Percentiles rank a stretch among this genome's conserved stretches.
phyloP scores from a whole-genome alignment of 2,329 filamentous ascomycete species.

The Taxawa tesnikishii region DNA sequence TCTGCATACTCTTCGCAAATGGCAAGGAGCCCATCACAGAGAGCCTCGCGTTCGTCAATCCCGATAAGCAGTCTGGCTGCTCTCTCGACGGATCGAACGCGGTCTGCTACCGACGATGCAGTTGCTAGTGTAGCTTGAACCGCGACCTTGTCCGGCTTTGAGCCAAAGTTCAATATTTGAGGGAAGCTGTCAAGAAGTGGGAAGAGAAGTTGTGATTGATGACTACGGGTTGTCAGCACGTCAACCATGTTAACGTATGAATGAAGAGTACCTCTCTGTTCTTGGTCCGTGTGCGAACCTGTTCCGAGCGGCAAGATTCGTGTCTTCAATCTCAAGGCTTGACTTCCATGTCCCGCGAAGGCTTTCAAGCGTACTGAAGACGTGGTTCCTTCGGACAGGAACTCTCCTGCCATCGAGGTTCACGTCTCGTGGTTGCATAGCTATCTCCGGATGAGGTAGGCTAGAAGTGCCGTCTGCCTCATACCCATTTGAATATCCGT shows the following conservation, averaged over 20 bases:
- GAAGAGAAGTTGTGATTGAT: constrained; percentile 47
- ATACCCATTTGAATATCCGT: constrained; percentile 15
- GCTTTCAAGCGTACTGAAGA: constrained; percentile 27
- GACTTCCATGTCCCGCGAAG: constrained; percentile 27
- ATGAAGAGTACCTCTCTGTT: constrained; percentile 5
- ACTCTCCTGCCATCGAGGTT: constrained; percentile 16
- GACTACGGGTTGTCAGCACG: constrained; percentile 4
- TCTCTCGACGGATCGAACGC: constrained; percentile 53
- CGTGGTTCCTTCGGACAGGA: constrained; percentile 13
- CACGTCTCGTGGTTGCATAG: constrained; percentile 5
- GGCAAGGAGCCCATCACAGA: constrained; percentile 71
- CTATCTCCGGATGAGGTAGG: background rate
- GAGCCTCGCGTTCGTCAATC: constrained; percentile 68
- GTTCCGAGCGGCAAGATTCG: constrained; percentile 17
- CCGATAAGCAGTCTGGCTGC: constrained; percentile 40
- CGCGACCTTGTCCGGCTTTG: constrained; percentile 28
- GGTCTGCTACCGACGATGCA: constrained; percentile 58
- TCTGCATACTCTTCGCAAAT: constrained; percentile 83
- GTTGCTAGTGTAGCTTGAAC: constrained; percentile 51
- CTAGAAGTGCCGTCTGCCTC: constrained; percentile 4
- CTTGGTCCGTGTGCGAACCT: constrained; percentile 15
- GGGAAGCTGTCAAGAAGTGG: constrained; percentile 80
- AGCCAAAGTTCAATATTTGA: constrained; percentile 48
- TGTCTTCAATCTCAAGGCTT: constrained; percentile 15
- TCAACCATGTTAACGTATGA: no score